These are phyloP conservation scores for Ophiorrhiza pumila DNA, from an alignment of 257 asterid genomes.

Conservation along the genomic window DNA sequence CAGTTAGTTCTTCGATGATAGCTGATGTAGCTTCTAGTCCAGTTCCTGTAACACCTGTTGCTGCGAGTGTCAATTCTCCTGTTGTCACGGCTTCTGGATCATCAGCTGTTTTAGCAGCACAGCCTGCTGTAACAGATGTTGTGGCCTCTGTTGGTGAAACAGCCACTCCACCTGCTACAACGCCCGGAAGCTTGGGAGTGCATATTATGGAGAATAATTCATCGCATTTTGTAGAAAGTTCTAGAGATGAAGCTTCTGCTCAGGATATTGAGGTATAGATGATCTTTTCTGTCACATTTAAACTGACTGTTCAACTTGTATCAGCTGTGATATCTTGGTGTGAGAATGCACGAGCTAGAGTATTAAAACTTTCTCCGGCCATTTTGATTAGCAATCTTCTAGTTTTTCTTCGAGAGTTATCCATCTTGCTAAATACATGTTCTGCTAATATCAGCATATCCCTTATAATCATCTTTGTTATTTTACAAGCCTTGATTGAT, in stretches of 20 bases:
- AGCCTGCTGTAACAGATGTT: conserved; percentile 35
- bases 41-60: conserved; percentile 45
- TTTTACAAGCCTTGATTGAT: too few relatives aligned
- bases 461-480: neutral
- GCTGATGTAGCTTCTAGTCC: conserved; percentile 55
- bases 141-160: conserved; percentile 41
- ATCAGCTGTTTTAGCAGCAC: conserved; percentile 42
- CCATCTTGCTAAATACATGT: neutral
- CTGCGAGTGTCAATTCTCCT: conserved; percentile 48
- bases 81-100: conserved; percentile 48
- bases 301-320: conserved; percentile 15
- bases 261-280: conserved; percentile 64
- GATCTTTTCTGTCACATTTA: conserved; percentile 18
- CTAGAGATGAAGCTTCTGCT: conserved; percentile 54
- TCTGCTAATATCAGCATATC: neutral
- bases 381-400: neutral
- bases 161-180: conserved; percentile 46
- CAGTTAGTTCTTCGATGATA: conserved; percentile 35
- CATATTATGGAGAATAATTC: conserved; percentile 43
- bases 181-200: conserved; percentile 38
- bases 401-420: neutral
- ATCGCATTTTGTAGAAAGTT: conserved; percentile 36
- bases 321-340: neutral
- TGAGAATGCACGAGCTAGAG: neutral
- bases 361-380: neutral